Evolutionary conservation across 176 grass and related monocot species (phyloP).

Genomic region (Saccharum spontaneum): DNA sequence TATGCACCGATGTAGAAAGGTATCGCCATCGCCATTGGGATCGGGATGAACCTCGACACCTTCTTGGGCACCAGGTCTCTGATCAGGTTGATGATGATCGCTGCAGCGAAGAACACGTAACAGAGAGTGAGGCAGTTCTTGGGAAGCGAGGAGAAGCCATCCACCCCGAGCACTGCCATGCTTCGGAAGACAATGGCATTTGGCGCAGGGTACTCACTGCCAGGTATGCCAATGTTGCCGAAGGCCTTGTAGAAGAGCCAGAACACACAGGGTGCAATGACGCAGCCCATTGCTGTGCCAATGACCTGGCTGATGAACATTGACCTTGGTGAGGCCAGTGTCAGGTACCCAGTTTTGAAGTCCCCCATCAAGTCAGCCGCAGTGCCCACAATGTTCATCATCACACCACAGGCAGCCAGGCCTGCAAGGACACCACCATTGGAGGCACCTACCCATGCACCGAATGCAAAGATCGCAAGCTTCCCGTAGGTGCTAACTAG

Average conservation of each 20-base stretch:
- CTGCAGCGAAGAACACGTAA: slow-evolving; percentile 49
- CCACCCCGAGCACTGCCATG: slow-evolving; percentile 52
- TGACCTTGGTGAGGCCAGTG: slow-evolving; percentile 54
- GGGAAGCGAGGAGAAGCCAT: slow-evolving; percentile 52
- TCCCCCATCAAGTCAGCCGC: slow-evolving; percentile 77
- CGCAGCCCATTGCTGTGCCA: slow-evolving; percentile 66
- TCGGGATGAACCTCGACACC: slow-evolving; percentile 40
- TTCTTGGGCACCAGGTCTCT: slow-evolving; percentile 34
- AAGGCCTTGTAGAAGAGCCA: slow-evolving; percentile 75
- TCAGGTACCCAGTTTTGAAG: slow-evolving; percentile 75
- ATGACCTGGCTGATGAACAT: slow-evolving; percentile 79
- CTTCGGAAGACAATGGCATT: slow-evolving; percentile 46
- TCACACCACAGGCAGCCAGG: slow-evolving; percentile 59
- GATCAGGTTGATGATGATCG: slow-evolving; percentile 35
- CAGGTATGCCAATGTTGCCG: slow-evolving; percentile 23
- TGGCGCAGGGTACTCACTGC: slow-evolving; percentile 46
- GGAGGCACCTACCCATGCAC: slow-evolving; percentile 65
- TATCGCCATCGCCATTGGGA: slow-evolving; percentile 57
- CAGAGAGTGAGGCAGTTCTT: slow-evolving; percentile 52
- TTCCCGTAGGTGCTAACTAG: slow-evolving; percentile 80
- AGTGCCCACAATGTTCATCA: slow-evolving; percentile 67
- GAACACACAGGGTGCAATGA: slow-evolving; percentile 63
- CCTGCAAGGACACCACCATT: slow-evolving; percentile 58
- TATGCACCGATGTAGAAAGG: slow-evolving; percentile 49
- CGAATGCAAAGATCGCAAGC: slow-evolving; percentile 76